phyloP scores from a whole-genome alignment of 1,139 yeast species.

The Kluyveromyces sp. region DNA sequence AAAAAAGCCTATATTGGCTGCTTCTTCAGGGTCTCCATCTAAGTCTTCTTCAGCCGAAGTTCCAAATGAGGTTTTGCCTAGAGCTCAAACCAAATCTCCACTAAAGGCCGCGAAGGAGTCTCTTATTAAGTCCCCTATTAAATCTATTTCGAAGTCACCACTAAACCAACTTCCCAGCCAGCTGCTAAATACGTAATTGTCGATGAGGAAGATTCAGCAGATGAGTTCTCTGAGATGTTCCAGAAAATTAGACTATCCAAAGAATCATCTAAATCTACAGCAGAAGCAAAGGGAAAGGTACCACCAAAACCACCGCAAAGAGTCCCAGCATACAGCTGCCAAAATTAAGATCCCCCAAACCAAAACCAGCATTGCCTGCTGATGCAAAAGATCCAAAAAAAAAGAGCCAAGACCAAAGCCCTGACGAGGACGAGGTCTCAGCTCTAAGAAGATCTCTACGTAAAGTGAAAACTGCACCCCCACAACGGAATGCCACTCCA shows the following conservation, averaged over 20 bases:
- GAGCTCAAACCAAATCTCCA: neutral
- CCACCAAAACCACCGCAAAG: slow-evolving; percentile 1
- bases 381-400: neutral
- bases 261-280: neutral
- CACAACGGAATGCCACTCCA: slow-evolving; percentile 9
- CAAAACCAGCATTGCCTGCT: neutral
- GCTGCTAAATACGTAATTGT: neutral
- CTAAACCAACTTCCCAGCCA: neutral
- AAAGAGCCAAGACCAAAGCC: neutral
- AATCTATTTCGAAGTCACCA: neutral
- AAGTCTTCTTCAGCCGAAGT: no score
- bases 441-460: slow-evolving; percentile 10
- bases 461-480: slow-evolving; percentile 1
- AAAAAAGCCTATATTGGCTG: no score
- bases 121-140: neutral
- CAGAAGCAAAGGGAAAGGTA: neutral
- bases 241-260: neutral
- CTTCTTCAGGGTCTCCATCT: no score
- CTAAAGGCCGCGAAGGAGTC: no score
- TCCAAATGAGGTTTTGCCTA: neutral
- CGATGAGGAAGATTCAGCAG: neutral
- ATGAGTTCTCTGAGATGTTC: slow-evolving; percentile 1
- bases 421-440: slow-evolving; percentile 11
- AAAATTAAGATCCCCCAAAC: slow-evolving; percentile 7
- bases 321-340: neutral